Conservation (phyloP, 306 rosid genomes). For the Elaeagnus macrophylla region DNA sequence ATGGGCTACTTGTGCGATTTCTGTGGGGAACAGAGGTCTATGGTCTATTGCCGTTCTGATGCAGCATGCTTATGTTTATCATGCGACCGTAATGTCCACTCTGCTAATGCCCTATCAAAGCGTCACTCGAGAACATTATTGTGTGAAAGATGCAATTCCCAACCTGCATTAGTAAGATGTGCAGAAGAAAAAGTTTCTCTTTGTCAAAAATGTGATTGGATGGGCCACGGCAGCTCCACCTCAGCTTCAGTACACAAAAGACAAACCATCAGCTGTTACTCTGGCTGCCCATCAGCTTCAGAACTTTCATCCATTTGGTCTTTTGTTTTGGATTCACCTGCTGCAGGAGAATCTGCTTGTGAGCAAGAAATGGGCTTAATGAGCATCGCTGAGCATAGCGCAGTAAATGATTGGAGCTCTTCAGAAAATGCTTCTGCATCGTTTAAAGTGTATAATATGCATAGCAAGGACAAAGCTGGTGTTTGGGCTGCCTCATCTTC, state of each 20-base stretch:
- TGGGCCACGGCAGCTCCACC: conserved; percentile 50
- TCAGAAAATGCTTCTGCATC: conserved; percentile 36
- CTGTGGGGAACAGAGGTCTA: conserved; percentile 76
- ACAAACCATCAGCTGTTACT: conserved; percentile 66
- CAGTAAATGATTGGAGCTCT: conserved; percentile 30
- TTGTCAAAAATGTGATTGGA: conserved; percentile 96
- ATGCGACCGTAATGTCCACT: conserved; percentile 90
- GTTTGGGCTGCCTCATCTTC: conserved; percentile 47
- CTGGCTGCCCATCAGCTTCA: conserved; percentile 87
- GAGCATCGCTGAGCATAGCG: conserved; percentile 68
- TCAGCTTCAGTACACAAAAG: conserved; percentile 63
- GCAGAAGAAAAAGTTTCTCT: conserved; percentile 71
- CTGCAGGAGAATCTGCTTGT: conserved; percentile 60
- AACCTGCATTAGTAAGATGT: conserved; percentile 78
- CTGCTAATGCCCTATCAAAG: conserved; percentile 86
- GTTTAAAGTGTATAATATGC: conserved; percentile 26
- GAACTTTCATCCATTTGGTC: conserved; percentile 95
- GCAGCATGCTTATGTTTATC: conserved; percentile 86
- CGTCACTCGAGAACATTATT: conserved; percentile 80
- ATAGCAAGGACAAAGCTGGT: conserved; percentile 28
- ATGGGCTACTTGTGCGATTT: conserved; percentile 91
- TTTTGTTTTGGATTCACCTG: conserved; percentile 50
- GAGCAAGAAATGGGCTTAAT: conserved; percentile 84
- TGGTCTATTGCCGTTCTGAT: conserved; percentile 95
- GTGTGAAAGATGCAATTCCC: conserved; percentile 80